Evolutionary conservation across 164 flowering plant genomes (phyloP).

Genomic region (Liquidambar formosana): DNA sequence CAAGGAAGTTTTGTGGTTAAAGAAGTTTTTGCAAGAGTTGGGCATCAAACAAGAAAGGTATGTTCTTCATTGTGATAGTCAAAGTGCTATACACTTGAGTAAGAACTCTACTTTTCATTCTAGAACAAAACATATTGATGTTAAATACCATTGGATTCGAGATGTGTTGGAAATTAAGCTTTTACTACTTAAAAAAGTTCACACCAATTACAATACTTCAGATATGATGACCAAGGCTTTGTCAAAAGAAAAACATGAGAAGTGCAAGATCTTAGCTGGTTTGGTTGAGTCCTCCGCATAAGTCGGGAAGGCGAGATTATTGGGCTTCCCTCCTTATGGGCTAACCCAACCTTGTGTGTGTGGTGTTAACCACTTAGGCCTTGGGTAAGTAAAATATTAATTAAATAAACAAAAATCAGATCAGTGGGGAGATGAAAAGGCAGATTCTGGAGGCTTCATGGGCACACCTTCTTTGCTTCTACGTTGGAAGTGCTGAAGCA

Average conservation of each 20-base stretch:
- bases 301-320: not conserved
- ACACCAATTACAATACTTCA: conserved; percentile 6
- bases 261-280: not conserved
- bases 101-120: conserved; percentile 2
- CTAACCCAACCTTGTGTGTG: no score
- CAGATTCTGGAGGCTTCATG: no score
- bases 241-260: conserved; percentile 6
- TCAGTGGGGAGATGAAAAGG: no score
- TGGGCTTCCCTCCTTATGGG: no score
- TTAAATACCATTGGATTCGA: not conserved
- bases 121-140: not conserved
- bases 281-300: not conserved
- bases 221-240: conserved; percentile 10
- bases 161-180: conserved; percentile 8
- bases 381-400: no score
- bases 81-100: conserved; percentile 4
- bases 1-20: not conserved
- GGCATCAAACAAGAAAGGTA: not conserved
- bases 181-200: conserved; percentile 12
- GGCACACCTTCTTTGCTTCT: no score
- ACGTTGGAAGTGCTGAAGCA: no score
- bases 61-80: conserved; percentile 9
- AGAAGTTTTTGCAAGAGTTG: not conserved
- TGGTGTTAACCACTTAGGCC: no score
- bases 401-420: no score